phyloP scores from a whole-genome alignment of 164 flowering plant genomes.

The Malania oleifera region DNA sequence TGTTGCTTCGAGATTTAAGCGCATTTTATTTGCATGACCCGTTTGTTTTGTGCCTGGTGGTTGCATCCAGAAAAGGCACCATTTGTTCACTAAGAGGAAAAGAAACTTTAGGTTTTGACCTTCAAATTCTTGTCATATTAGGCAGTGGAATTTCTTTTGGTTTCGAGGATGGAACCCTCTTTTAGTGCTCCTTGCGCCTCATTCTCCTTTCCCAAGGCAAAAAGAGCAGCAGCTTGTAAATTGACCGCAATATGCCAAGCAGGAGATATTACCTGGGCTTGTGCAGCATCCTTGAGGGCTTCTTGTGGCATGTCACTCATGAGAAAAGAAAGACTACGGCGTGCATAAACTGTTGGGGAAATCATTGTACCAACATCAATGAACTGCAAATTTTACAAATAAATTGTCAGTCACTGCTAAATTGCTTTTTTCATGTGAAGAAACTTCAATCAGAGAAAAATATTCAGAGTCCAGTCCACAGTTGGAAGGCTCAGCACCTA shows the following conservation, averaged over 20 bases:
- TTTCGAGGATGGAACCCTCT: slow-evolving; percentile 74
- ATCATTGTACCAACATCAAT: slow-evolving; percentile 87
- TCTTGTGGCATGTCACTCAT: slow-evolving; percentile 74
- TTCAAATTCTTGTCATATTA: slow-evolving; percentile 1
- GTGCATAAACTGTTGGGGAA: slow-evolving; percentile 87
- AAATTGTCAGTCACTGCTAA: slow-evolving; percentile 5
- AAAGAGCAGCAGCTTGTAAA: slow-evolving; percentile 76
- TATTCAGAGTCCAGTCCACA: no score
- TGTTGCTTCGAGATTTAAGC: not conserved
- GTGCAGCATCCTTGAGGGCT: slow-evolving; percentile 78
- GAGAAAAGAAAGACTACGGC: slow-evolving; percentile 76
- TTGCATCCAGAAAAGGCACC: slow-evolving; percentile 5
- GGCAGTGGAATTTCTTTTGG: slow-evolving; percentile 29
- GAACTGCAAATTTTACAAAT: slow-evolving; percentile 51
- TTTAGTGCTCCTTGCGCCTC: slow-evolving; percentile 73
- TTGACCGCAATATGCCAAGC: slow-evolving; percentile 83
- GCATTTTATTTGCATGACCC: not conserved
- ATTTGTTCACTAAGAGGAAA: not conserved
- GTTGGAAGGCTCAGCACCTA: no score
- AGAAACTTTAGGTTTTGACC: not conserved
- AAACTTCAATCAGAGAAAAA: no score
- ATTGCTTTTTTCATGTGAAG: not conserved
- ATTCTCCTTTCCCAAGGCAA: slow-evolving; percentile 58
- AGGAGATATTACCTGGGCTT: slow-evolving; percentile 83
- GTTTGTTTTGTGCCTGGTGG: not conserved